These are phyloP conservation scores for Solanum ossicruentum DNA, from an alignment of 257 asterid species.

Conservation along the genomic window DNA sequence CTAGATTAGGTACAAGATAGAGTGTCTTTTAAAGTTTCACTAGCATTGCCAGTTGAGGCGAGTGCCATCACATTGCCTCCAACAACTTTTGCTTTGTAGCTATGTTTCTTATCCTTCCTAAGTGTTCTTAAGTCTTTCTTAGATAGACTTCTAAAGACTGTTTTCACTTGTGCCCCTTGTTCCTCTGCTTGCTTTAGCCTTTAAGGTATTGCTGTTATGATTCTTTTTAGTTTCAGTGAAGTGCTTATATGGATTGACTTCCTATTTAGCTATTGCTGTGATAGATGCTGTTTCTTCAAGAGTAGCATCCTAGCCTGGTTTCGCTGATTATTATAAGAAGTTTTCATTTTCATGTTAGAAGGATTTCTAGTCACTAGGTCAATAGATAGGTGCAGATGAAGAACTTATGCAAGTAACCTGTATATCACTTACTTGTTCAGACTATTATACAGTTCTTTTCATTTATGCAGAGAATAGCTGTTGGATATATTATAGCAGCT, in stretches of 20 bases:
- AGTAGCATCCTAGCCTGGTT: neutral
- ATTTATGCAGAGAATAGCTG: slow-evolving; percentile 62
- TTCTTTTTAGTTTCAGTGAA: neutral
- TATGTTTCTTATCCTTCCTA: neutral
- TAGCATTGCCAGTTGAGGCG: neutral
- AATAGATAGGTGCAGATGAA: neutral
- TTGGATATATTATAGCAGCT: slow-evolving; percentile 66
- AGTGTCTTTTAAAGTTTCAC: neutral
- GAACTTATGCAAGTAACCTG: neutral
- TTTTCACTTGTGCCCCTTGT: neutral
- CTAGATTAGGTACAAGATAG: neutral
- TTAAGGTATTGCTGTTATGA: neutral
- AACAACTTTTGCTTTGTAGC: neutral
- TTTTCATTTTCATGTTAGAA: neutral
- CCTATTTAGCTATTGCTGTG: neutral
- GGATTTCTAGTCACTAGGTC: neutral
- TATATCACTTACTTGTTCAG: neutral
- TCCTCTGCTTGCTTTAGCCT: neutral
- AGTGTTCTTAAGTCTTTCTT: neutral
- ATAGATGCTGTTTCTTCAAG: neutral
- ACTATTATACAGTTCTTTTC: neutral
- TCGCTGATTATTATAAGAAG: neutral
- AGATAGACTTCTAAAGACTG: neutral
- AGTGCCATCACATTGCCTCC: neutral
- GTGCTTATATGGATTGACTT: neutral